Percentiles rank a stretch among this genome's conserved stretches.
phyloP scores from a whole-genome alignment of 2,329 filamentous ascomycete species.

The Trichoderma pleuroti region DNA sequence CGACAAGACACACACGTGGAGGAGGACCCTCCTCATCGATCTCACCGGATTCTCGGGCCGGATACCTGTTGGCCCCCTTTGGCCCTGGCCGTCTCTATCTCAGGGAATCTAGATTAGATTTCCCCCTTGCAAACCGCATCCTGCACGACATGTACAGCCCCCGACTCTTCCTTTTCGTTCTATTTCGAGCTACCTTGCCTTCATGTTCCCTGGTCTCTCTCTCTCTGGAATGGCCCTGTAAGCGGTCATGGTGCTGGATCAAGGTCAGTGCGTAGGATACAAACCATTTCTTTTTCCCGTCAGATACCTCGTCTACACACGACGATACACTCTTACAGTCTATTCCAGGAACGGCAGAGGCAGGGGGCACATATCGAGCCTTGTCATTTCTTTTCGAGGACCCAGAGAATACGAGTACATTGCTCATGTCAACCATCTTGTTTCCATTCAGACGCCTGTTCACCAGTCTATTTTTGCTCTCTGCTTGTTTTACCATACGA shows the following conservation, averaged over 20 bases:
- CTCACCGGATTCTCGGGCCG: slow-evolving; percentile 13
- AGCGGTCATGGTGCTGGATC: background rate
- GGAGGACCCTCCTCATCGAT: slow-evolving; percentile 3
- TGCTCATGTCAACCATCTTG: background rate
- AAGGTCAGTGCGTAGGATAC: background rate
- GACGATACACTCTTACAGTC: background rate
- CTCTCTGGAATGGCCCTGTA: background rate
- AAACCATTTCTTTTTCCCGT: background rate
- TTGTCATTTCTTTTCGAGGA: background rate
- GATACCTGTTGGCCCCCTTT: background rate
- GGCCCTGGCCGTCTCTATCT: background rate
- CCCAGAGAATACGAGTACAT: background rate
- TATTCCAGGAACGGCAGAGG: background rate
- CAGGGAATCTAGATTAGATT: background rate
- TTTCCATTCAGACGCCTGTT: background rate
- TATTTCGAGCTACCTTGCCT: background rate
- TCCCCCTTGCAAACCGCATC: background rate
- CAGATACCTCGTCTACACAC: background rate
- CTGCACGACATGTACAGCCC: background rate
- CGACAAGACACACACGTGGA: slow-evolving; percentile 2
- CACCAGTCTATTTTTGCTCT: background rate
- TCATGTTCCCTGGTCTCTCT: background rate
- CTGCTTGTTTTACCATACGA: background rate
- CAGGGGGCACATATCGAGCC: background rate
- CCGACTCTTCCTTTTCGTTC: background rate